Evolutionary conservation across 768 basidiomycete genomes (phyloP).

Genomic region (Pleurotus tuber-regium): DNA sequence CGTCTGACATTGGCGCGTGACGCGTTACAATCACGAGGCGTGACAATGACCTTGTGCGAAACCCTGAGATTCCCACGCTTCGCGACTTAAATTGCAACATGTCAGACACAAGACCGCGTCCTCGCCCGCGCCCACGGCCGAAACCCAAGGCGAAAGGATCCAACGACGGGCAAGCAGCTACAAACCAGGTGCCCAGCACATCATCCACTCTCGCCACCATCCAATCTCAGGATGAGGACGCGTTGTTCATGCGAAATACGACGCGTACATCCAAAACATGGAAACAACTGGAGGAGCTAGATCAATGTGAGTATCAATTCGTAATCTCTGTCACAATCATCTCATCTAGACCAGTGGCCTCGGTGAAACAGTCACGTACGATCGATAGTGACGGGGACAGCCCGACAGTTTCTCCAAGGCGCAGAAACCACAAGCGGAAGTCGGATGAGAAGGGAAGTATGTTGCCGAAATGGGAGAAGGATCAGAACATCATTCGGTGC

Average conservation of each 20-base stretch:
- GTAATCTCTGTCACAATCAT: not conserved
- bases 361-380: conserved; percentile 11
- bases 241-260: conserved; percentile 66
- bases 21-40: conserved; percentile 35
- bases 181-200: conserved; percentile 10
- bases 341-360: not conserved
- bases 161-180: too few relatives aligned
- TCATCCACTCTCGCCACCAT: conserved; percentile 17
- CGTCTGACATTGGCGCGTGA: conserved; percentile 33
- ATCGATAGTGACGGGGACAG: conserved; percentile 25
- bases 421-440: conserved; percentile 31
- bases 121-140: conserved; percentile 57
- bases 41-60: conserved; percentile 22
- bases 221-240: conserved; percentile 56
- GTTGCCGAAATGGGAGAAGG: conserved; percentile 42
- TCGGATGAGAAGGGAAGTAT: conserved; percentile 31
- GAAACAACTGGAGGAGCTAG: conserved; percentile 55
- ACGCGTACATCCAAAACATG: conserved; percentile 55
- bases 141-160: conserved; percentile 25
- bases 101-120: conserved; percentile 31
- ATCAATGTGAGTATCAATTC: conserved; percentile 45
- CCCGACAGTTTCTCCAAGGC: conserved; percentile 27
- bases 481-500: conserved; percentile 39
- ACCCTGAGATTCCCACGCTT: conserved; percentile 39
- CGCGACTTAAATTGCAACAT: conserved; percentile 26